Percentiles rank a stretch among this genome's conserved stretches.
phyloP scores from a whole-genome alignment of 2,329 filamentous ascomycete genomes.

The Corniculantispora saksenae region DNA sequence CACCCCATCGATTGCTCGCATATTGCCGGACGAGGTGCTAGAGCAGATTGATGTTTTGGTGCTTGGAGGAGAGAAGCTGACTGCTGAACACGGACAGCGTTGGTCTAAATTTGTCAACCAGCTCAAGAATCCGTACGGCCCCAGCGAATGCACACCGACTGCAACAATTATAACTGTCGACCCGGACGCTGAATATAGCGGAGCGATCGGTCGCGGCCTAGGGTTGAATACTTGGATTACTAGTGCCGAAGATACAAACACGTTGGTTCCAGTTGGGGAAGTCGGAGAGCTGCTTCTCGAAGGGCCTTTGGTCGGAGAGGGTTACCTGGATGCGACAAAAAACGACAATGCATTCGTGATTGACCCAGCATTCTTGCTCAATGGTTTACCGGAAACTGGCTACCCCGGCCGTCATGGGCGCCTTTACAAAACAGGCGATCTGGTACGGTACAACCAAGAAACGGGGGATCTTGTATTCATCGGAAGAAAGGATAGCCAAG shows the following conservation, averaged over 20 bases:
- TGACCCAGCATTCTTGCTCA: constrained; percentile 37
- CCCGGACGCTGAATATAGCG: too few relatives aligned
- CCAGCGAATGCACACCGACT: not conserved
- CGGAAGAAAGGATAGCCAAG: constrained; percentile 53
- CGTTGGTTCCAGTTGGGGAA: too few relatives aligned
- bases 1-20: not conserved
- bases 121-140: not conserved
- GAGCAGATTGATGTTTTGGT: not conserved
- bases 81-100: not conserved
- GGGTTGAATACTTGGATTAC: constrained; percentile 25
- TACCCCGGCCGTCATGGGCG: constrained; percentile 21
- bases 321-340: constrained; percentile 25
- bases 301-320: constrained; percentile 26
- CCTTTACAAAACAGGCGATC: constrained; percentile 22
- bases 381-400: not conserved
- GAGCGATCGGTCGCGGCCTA: constrained; percentile 9
- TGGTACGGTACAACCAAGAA: constrained; percentile 28
- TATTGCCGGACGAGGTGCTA: not conserved
- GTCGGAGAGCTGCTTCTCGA: constrained; percentile 31
- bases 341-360: constrained; percentile 38
- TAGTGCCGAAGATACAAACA: too few relatives aligned
- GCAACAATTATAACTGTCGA: not conserved
- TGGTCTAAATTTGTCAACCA: not conserved
- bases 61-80: not conserved
- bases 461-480: constrained; percentile 37